A percentile compares a stretch with the other conserved stretches of the same genome.
These are phyloP conservation scores for Populus hybrid DNA, from an alignment of 441 rosid genomes.

Conservation along the genomic window DNA sequence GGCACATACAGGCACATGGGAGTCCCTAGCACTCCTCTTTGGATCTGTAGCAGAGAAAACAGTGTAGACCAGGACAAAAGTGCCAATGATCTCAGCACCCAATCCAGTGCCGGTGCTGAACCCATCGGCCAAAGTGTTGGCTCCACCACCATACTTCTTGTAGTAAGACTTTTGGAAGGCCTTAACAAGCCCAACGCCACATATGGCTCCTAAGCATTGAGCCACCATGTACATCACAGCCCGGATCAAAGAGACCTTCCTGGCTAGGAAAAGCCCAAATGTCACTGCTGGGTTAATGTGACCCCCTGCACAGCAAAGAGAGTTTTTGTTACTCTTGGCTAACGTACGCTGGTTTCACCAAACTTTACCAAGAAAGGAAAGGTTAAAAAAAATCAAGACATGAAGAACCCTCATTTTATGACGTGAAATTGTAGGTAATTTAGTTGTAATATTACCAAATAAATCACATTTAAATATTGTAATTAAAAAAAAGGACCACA, in stretches of 20 bases:
- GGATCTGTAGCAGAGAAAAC: slow-evolving; percentile 97
- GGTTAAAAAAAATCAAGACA: background rate
- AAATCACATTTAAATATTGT: background rate
- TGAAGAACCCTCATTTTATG: background rate
- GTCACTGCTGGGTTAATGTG: slow-evolving; percentile 95
- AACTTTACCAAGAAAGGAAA: background rate
- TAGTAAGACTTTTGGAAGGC: slow-evolving; percentile 62
- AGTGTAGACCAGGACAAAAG: slow-evolving; percentile 79
- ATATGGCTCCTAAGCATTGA: slow-evolving; percentile 78
- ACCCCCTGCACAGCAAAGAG: slow-evolving; percentile 47
- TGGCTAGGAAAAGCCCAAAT: slow-evolving; percentile 67
- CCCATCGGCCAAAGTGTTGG: slow-evolving; percentile 48
- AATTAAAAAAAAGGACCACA: too few relatives aligned
- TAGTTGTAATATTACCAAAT: background rate
- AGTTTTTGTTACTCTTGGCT: background rate
- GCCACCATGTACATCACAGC: slow-evolving; percentile 76
- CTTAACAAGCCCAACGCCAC: slow-evolving; percentile 80
- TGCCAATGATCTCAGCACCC: slow-evolving; percentile 85
- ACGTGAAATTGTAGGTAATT: background rate
- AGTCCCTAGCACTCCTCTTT: slow-evolving; percentile 82
- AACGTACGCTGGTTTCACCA: background rate
- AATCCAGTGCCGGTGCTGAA: slow-evolving; percentile 59
- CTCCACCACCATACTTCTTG: slow-evolving; percentile 63
- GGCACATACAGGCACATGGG: slow-evolving; percentile 75
- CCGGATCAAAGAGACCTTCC: slow-evolving; percentile 70